Evolutionary conservation across 2,329 filamentous ascomycete genomes (phyloP).

Genomic region (Diatrype stigma): DNA sequence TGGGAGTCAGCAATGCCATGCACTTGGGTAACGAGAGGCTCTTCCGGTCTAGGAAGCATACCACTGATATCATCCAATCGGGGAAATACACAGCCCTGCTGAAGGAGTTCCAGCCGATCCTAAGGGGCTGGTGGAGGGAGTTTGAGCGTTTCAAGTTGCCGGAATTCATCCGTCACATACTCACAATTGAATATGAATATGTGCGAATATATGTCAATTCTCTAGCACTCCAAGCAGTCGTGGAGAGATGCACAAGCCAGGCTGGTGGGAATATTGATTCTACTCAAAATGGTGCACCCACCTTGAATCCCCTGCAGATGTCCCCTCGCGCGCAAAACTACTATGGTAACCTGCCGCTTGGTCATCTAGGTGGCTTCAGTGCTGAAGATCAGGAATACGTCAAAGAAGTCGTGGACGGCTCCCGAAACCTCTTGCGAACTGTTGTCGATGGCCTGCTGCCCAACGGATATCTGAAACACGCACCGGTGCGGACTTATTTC

Average conservation of each 20-base stretch:
- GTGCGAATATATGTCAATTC: constrained; percentile 94
- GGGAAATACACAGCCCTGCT: constrained; percentile 80
- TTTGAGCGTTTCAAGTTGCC: constrained; percentile 74
- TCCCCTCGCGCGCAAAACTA: constrained; percentile 63
- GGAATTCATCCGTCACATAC: constrained; percentile 65
- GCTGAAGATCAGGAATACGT: constrained; percentile 68
- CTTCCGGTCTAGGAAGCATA: constrained; percentile 83
- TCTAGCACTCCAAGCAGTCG: constrained; percentile 86
- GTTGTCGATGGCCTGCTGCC: constrained; percentile 75
- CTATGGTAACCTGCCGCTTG: constrained; percentile 60
- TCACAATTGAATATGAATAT: constrained; percentile 94
- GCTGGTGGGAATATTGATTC: constrained; percentile 45
- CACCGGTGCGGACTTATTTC: constrained; percentile 80
- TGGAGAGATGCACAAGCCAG: constrained; percentile 84
- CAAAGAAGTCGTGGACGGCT: constrained; percentile 72
- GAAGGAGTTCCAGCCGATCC: constrained; percentile 73
- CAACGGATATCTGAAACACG: constrained; percentile 73
- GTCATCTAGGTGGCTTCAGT: constrained; percentile 60
- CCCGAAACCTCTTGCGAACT: constrained; percentile 69
- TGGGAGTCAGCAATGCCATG: constrained; percentile 89
- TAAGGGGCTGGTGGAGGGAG: constrained; percentile 74
- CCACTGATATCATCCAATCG: constrained; percentile 81
- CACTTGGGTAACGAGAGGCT: constrained; percentile 83
- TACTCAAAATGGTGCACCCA: constrained; percentile 30
- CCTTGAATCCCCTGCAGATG: constrained; percentile 37